Conservation (phyloP, 202 grass and related monocot genomes). For the Elaeis oleifera region DNA sequence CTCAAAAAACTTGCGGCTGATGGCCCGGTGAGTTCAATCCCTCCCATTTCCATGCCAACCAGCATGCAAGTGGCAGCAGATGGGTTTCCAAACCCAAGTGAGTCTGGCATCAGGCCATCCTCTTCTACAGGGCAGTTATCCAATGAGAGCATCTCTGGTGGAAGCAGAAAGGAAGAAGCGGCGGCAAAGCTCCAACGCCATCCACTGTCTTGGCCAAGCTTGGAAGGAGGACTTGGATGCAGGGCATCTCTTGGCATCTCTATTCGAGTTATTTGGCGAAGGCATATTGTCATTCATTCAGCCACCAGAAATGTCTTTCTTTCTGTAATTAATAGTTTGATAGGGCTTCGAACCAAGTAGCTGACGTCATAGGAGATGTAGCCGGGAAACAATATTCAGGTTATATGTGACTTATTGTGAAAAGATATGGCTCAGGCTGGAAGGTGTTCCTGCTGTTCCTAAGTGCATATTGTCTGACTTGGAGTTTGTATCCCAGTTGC, state of each 20-base stretch:
- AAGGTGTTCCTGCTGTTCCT: too few relatives aligned
- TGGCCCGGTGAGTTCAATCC: conserved; percentile 23
- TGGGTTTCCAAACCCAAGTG: conserved; percentile 40
- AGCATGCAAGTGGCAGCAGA: conserved; percentile 52
- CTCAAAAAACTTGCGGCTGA: conserved; percentile 65
- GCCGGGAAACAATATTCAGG: too few relatives aligned
- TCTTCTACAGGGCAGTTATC: conserved; percentile 40
- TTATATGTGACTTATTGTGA: too few relatives aligned
- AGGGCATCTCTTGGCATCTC: conserved; percentile 49
- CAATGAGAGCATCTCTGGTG: conserved; percentile 22
- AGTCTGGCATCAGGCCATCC: conserved; percentile 34
- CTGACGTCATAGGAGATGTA: too few relatives aligned
- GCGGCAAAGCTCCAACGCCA: conserved; percentile 30
- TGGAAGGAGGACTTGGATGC: conserved; percentile 89
- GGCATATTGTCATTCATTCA: conserved; percentile 75
- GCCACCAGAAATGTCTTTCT: conserved; percentile 48
- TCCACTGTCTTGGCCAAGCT: conserved; percentile 66
- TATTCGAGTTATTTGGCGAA: conserved; percentile 65
- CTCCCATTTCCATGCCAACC: conserved; percentile 21
- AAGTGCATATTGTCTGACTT: too few relatives aligned
- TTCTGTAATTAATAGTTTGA: conserved; percentile 37
- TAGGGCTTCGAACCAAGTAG: too few relatives aligned
- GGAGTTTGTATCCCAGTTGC: too few relatives aligned
- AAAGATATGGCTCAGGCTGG: too few relatives aligned
- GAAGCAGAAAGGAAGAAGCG: conserved; percentile 35